A percentile compares a stretch with the other conserved stretches of the same genome.
phyloP scores from a whole-genome alignment of 164 flowering plant genomes.

The Piper betle region DNA sequence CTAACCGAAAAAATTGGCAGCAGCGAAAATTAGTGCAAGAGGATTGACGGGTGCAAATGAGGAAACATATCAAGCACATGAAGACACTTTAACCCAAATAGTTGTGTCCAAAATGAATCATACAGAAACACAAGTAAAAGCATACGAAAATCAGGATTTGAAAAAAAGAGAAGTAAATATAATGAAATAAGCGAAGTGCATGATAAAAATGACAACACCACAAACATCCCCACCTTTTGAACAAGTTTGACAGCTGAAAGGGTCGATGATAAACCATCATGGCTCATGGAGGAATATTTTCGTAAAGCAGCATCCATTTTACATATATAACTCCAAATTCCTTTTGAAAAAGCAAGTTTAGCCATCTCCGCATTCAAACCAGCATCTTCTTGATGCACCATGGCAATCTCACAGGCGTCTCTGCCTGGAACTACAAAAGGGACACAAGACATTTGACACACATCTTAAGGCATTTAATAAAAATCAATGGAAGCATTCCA shows the following conservation, averaged over 20 bases:
- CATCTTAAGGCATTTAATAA: too few species aligned
- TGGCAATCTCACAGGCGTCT: constrained; percentile 79
- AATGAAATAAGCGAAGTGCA: too few species aligned
- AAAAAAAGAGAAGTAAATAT: too few species aligned
- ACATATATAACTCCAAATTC: constrained; percentile 85
- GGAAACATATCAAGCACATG: not conserved
- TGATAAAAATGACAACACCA: not conserved
- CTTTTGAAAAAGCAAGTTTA: constrained; percentile 76
- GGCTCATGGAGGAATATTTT: constrained; percentile 25
- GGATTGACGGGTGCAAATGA: not conserved
- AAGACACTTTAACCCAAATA: not conserved
- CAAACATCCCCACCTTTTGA: constrained; percentile 53
- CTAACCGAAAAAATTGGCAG: too few species aligned
- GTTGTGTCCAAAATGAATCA: not conserved
- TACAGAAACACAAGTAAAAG: too few species aligned
- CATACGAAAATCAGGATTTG: too few species aligned
- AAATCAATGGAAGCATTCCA: not conserved
- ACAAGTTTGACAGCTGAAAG: constrained; percentile 30
- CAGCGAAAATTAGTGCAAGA: not conserved
- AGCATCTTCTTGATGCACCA: constrained; percentile 96
- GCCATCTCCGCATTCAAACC: constrained; percentile 84
- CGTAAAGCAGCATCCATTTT: constrained; percentile 85
- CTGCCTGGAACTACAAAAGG: constrained; percentile 57
- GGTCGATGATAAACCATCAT: constrained; percentile 15
- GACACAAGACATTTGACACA: not conserved